These are phyloP conservation scores for Suhomyces sp. DNA, from an alignment of 805 yeast genomes.

Conservation along the genomic window DNA sequence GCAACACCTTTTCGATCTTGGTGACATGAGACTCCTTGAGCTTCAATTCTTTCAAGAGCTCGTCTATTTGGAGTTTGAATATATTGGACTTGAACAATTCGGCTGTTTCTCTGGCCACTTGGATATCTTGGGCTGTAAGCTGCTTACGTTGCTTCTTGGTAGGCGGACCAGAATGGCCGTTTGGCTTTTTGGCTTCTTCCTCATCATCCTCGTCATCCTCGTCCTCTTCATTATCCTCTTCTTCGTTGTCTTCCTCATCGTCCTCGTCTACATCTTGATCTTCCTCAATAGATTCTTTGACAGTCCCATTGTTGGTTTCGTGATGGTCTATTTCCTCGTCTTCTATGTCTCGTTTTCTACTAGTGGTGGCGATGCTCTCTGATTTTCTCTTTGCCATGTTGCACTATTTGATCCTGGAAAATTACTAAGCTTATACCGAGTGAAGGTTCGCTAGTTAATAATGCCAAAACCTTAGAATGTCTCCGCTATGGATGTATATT, in stretches of 20 bases:
- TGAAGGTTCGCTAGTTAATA: not conserved
- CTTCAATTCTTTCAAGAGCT: constrained; percentile 74
- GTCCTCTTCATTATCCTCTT: constrained; percentile 26
- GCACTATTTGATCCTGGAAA: not conserved
- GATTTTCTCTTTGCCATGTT: constrained; percentile 26
- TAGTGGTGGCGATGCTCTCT: constrained; percentile 6
- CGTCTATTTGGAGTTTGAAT: constrained; percentile 93
- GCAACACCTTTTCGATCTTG: constrained; percentile 71
- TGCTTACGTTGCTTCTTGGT: constrained; percentile 37
- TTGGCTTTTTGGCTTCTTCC: constrained; percentile 9
- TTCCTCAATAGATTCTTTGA: constrained; percentile 4
- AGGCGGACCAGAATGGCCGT: constrained; percentile 15
- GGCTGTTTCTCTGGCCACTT: constrained; percentile 88
- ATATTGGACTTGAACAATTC: constrained; percentile 93
- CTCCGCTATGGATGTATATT: not conserved
- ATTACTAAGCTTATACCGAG: not conserved
- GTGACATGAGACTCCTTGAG: constrained; percentile 66
- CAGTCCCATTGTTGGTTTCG: not conserved
- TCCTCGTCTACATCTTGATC: constrained; percentile 2
- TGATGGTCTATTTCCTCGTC: not conserved
- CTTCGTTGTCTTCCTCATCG: constrained; percentile 5
- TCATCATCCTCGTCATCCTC: constrained; percentile 18
- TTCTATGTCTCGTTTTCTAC: not conserved
- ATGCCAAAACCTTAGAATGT: not conserved
- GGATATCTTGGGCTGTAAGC: constrained; percentile 76